Evolutionary conservation across 768 basidiomycete species (phyloP).

Genomic region (Leccinellum albellum): DNA sequence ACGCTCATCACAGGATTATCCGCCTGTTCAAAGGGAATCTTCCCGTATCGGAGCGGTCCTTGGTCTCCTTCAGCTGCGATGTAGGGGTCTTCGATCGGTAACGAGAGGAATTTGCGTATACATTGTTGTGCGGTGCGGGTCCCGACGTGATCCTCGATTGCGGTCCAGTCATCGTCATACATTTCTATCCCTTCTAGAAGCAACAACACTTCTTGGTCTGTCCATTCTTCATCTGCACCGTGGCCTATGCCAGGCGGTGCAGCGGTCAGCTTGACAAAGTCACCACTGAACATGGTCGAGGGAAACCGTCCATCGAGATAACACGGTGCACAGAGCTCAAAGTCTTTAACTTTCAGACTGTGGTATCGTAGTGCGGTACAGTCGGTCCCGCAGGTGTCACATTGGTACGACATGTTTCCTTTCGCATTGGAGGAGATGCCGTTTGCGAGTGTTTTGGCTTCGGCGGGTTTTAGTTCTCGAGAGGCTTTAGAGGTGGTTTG

Average conservation of each 20-base stretch:
- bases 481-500: constrained; percentile 85
- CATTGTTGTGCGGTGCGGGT: constrained; percentile 92
- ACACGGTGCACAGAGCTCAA: constrained; percentile 87
- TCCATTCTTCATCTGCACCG: constrained; percentile 68
- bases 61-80: constrained; percentile 71
- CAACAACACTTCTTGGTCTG: constrained; percentile 83
- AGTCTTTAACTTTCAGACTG: constrained; percentile 87
- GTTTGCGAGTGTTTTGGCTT: constrained; percentile 65
- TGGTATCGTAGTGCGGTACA: constrained; percentile 88
- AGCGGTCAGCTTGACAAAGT: constrained; percentile 83
- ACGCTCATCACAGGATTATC: constrained; percentile 99
- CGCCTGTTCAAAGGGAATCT: constrained; percentile 88
- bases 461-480: constrained; percentile 58
- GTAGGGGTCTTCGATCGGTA: constrained; percentile 96
- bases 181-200: constrained; percentile 97
- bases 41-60: constrained; percentile 69
- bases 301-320: constrained; percentile 98
- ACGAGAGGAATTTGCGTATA: constrained; percentile 88
- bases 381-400: constrained; percentile 94
- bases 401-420: constrained; percentile 60
- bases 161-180: constrained; percentile 96
- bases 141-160: constrained; percentile 89
- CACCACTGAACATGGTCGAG: constrained; percentile 91
- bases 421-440: constrained; percentile 42
- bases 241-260: constrained; percentile 30